Evolutionary conservation across 2,329 filamentous ascomycete species (phyloP), one percentile per base, ranked within the genome.

Genomic region (Trichoderma polysporum): DNA sequence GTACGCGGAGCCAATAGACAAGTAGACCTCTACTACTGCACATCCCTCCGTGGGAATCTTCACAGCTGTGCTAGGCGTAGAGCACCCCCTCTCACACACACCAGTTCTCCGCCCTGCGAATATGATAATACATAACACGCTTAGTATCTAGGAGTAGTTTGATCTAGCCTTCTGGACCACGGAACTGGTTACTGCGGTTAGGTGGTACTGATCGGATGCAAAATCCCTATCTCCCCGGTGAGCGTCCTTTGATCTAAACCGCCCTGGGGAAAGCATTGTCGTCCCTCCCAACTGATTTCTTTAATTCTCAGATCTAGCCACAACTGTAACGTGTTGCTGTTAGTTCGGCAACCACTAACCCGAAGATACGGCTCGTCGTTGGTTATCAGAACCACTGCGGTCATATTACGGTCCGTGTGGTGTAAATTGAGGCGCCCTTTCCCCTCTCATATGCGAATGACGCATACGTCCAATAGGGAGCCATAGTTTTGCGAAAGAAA

Each of bases 171-270:
- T 19, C 49, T 54, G 60, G 54, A 45, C 60, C 35, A 63, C 31
- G 33, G n/a, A 63, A 53, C 49, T 49, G 49, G 60, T 54, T 41
- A 27, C n/a, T 41, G 49, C 47, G 15, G 19, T 19, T 29, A 17
- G 25, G 47, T 31, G 41, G 35, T 33, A 29, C 17, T 54, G 25
- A n/a, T 27, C 60, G 60, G 60, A 31, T 63, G 39, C 49, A 12
- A 53, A 35, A 63, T 45, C 17, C 60, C 52, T 37, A 41, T 63
- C 49, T 63, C 60, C 60, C 49, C 60, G 60, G 49, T n/a, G 25
- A 10, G 41, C 15, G n/a, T 45, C 27, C 49, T 27, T 17, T 53
- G 37, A 15, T 50, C 59, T 62, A 62, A 62, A 33, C 59, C 33
- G 9, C n/a, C 47, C 27, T 33, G 1, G 49, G 59, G 19, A 62